Evolutionary conservation across 2,329 filamentous ascomycete genomes (phyloP).

Genomic region (Neodidymelliopsis sp.): DNA sequence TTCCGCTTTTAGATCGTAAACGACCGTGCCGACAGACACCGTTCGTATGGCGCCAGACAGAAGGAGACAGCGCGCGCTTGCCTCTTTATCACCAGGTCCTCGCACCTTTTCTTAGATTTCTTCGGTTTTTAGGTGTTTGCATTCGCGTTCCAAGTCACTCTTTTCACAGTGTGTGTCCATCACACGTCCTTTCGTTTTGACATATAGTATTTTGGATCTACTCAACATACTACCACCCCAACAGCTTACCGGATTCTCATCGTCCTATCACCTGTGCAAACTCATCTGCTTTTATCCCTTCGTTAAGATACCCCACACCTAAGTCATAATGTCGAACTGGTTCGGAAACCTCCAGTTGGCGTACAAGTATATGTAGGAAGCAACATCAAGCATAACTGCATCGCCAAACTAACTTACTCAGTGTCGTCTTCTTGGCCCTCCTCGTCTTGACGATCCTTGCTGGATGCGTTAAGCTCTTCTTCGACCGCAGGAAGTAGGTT

Average conservation of each 20-base stretch:
- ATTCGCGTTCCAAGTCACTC: conserved; percentile 29
- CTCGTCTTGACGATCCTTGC: conserved; percentile 42
- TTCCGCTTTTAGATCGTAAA: conserved; percentile 46
- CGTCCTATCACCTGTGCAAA: not conserved
- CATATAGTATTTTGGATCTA: conserved; percentile 21
- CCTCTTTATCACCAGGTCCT: conserved; percentile 39
- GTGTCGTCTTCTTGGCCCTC: conserved; percentile 45
- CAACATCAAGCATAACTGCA: not conserved
- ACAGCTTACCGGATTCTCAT: not conserved
- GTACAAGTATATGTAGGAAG: conserved; percentile 48
- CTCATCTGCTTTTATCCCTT: not conserved
- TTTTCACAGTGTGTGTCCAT: conserved; percentile 39
- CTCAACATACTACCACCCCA: conserved; percentile 21
- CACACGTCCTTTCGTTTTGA: conserved; percentile 48
- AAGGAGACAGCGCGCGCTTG: conserved; percentile 26
- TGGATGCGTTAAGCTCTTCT: conserved; percentile 46
- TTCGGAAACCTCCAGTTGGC: conserved; percentile 46
- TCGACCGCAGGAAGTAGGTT: conserved; percentile 46
- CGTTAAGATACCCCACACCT: conserved; percentile 6
- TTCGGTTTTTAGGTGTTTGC: conserved; percentile 31
- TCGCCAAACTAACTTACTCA: conserved; percentile 24
- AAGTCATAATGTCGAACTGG: conserved; percentile 40
- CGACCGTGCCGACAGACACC: conserved; percentile 31
- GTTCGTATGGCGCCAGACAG: conserved; percentile 36
- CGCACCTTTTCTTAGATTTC: conserved; percentile 21